Percentiles rank a stretch among this genome's conserved stretches.
phyloP scores from a whole-genome alignment of 768 basidiomycete species.

The Vararia minispora region DNA sequence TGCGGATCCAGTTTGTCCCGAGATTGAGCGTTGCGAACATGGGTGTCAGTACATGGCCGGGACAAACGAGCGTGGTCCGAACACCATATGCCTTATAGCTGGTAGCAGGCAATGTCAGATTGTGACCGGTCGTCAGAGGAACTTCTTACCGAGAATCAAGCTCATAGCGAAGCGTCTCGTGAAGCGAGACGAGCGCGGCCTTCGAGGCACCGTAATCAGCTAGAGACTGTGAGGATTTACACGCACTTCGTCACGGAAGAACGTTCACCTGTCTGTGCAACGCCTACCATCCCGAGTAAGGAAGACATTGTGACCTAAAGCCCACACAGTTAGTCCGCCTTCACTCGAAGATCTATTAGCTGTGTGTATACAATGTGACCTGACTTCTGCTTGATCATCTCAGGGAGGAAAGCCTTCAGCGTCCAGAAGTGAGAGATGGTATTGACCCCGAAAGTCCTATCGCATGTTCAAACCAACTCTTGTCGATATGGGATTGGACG shows the following conservation, averaged over 20 bases:
- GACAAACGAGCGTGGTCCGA: conserved; percentile 79
- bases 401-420: conserved; percentile 86
- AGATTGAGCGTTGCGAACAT: conserved; percentile 57
- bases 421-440: conserved; percentile 86
- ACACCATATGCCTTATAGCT: conserved; percentile 64
- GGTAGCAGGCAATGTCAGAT: conserved; percentile 17
- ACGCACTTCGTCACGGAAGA: too few relatives aligned
- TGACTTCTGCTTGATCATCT: conserved; percentile 60
- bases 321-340: conserved; percentile 1
- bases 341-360: too few relatives aligned
- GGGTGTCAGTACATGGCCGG: conserved; percentile 69
- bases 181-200: conserved; percentile 71
- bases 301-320: conserved; percentile 69
- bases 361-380: conserved; percentile 97
- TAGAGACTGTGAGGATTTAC: conserved; percentile 21
- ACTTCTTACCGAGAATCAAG: conserved; percentile 57
- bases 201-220: conserved; percentile 92
- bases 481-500: conserved; percentile 13
- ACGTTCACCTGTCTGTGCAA: conserved; percentile 64
- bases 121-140: background rate
- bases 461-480: background rate
- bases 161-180: conserved; percentile 82
- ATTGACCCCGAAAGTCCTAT: conserved; percentile 85
- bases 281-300: conserved; percentile 57
- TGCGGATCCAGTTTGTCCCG: conserved; percentile 38